These are phyloP conservation scores for Russula virescens DNA, from an alignment of 768 basidiomycete genomes.

Conservation along the genomic window DNA sequence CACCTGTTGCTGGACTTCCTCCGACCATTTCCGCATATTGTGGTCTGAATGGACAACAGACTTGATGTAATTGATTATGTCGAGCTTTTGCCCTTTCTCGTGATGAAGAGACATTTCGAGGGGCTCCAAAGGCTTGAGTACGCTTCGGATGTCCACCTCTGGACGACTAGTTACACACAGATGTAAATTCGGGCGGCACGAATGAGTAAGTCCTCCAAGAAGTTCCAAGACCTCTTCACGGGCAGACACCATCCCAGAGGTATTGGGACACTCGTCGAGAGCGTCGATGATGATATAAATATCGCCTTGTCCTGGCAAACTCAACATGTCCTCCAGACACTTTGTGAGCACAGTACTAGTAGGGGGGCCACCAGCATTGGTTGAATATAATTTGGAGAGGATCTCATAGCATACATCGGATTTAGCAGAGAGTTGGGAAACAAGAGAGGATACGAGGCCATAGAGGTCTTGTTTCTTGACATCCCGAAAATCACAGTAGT, in stretches of 20 bases:
- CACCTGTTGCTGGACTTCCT: background rate
- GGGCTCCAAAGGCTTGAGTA: background rate
- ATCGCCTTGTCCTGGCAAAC: background rate
- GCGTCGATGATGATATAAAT: conserved; percentile 4
- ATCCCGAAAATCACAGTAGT: conserved; percentile 4
- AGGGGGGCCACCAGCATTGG: background rate
- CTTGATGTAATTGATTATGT: background rate
- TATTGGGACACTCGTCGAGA: conserved; percentile 11
- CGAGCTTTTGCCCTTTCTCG: background rate
- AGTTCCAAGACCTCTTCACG: background rate
- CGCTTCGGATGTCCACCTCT: background rate
- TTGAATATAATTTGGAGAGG: background rate
- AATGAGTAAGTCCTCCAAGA: background rate
- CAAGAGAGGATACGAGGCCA: conserved; percentile 1
- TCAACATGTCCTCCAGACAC: background rate
- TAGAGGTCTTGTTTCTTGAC: background rate
- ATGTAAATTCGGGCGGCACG: background rate
- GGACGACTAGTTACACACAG: conserved; percentile 2
- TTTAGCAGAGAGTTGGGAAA: background rate
- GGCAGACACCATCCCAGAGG: background rate
- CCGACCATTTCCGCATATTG: conserved; percentile 3
- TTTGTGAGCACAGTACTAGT: background rate
- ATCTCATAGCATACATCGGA: background rate
- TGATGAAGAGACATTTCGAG: background rate
- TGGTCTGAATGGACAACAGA: background rate